Evolutionary conservation across 306 rosid genomes (phyloP).

Genomic region (Crataegus laevigata): DNA sequence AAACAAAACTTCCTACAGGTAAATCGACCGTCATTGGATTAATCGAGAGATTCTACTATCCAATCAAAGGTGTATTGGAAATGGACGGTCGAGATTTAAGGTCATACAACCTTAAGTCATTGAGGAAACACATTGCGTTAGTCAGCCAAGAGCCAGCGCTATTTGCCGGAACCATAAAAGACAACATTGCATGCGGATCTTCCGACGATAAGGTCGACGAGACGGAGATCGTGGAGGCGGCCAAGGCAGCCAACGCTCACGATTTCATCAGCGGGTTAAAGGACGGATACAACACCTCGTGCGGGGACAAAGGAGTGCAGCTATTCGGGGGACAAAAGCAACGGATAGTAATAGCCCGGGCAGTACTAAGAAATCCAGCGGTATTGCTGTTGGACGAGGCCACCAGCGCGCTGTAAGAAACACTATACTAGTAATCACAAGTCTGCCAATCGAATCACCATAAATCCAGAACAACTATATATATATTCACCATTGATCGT

Average conservation of each 20-base stretch:
- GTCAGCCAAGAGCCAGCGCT: constrained; percentile 31
- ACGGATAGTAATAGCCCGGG: constrained; percentile 51
- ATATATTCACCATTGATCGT: no score
- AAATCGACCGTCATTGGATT: constrained; percentile 47
- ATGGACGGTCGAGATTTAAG: constrained; percentile 24
- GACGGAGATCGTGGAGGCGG: constrained; percentile 36
- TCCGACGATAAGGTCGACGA: constrained; percentile 10
- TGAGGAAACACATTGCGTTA: constrained; percentile 38
- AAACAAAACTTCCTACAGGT: background rate
- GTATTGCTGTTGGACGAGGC: constrained; percentile 45
- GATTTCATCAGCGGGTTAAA: constrained; percentile 31
- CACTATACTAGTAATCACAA: no score
- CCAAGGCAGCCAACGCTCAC: constrained; percentile 40
- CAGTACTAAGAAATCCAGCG: constrained; percentile 35
- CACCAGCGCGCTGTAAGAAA: constrained; percentile 55
- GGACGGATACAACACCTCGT: constrained; percentile 41
- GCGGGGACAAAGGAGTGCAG: constrained; percentile 41
- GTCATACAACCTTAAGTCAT: constrained; percentile 30
- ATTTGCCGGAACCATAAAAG: constrained; percentile 34
- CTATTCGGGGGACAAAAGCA: constrained; percentile 61
- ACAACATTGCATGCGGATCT: constrained; percentile 41
- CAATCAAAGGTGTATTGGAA: constrained; percentile 24
- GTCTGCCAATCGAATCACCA: no score
- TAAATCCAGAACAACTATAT: no score
- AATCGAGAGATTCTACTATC: constrained; percentile 51